Conservation (phyloP, 2,329 filamentous ascomycete genomes). For the Aspergillus thermomutatus region DNA sequence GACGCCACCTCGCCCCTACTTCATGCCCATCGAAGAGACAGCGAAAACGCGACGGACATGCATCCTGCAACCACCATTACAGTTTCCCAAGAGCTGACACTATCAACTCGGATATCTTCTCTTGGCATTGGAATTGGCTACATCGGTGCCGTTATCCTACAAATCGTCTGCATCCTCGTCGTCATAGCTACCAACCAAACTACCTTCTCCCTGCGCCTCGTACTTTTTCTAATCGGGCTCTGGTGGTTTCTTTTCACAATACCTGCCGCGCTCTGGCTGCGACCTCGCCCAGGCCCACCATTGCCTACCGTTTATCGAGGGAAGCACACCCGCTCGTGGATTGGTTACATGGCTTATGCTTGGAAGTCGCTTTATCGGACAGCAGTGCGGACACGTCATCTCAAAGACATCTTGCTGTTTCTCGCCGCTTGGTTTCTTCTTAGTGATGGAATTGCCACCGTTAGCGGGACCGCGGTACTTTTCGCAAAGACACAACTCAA, state of each 20-base stretch:
- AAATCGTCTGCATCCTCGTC: conserved; percentile 75
- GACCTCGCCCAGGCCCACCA: conserved; percentile 83
- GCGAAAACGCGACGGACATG: conserved; percentile 1
- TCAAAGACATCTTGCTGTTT: conserved; percentile 81
- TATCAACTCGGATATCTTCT: conserved; percentile 88
- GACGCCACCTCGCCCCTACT: conserved; percentile 28
- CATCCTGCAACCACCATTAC: background rate
- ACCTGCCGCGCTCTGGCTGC: conserved; percentile 81
- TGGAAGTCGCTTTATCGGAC: conserved; percentile 87
- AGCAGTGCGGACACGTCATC: conserved; percentile 65
- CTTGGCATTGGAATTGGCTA: conserved; percentile 94
- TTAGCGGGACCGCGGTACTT: conserved; percentile 88
- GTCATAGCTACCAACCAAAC: conserved; percentile 71
- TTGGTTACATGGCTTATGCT: conserved; percentile 73
- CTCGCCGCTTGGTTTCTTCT: conserved; percentile 90
- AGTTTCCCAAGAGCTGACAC: conserved; percentile 63
- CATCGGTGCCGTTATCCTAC: conserved; percentile 77
- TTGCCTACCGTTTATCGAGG: conserved; percentile 47
- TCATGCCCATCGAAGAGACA: conserved; percentile 10
- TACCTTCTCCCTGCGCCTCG: conserved; percentile 80
- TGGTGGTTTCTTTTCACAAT: conserved; percentile 96
- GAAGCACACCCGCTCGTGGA: conserved; percentile 51
- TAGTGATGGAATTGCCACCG: conserved; percentile 90
- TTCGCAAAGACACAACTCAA: conserved; percentile 91
- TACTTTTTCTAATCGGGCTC: conserved; percentile 77